Conservation (phyloP, 78 protist species). For the Dictyostelium citrinum region DNA sequence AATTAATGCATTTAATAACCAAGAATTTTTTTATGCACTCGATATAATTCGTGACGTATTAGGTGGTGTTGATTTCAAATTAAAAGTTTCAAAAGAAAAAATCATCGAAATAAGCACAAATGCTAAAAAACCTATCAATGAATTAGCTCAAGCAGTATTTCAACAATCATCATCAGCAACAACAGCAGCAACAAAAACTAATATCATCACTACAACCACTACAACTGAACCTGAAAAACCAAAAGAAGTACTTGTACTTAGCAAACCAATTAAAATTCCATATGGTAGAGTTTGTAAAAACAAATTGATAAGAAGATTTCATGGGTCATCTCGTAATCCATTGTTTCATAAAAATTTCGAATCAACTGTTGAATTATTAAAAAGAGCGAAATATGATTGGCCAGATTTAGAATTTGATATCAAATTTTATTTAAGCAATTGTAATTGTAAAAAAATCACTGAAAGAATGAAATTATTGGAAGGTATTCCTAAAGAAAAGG, state of each 20-base stretch:
- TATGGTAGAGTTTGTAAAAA: neutral
- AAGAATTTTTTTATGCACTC: neutral
- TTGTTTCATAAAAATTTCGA: neutral
- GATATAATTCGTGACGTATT: neutral
- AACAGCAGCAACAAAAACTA: neutral
- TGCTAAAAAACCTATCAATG: neutral
- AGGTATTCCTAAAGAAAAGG: no score
- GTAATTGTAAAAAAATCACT: neutral
- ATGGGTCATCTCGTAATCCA: neutral
- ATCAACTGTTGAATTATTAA: neutral
- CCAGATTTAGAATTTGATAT: neutral
- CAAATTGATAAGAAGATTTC: neutral
- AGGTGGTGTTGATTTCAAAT: neutral
- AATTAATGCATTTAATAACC: neutral
- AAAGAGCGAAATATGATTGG: neutral
- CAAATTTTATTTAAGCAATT: neutral
- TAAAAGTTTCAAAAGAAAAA: neutral
- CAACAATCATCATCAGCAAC: neutral
- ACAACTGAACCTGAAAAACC: neutral
- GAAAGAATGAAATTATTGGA: neutral
- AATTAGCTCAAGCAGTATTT: neutral
- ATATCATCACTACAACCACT: neutral
- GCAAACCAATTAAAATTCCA: neutral
- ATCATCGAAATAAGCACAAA: neutral
- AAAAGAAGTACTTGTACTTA: neutral